Base-by-base conservation (phyloP, 2,329 filamentous ascomycete genomes). In the Colletotrichum acutatum region DNA sequence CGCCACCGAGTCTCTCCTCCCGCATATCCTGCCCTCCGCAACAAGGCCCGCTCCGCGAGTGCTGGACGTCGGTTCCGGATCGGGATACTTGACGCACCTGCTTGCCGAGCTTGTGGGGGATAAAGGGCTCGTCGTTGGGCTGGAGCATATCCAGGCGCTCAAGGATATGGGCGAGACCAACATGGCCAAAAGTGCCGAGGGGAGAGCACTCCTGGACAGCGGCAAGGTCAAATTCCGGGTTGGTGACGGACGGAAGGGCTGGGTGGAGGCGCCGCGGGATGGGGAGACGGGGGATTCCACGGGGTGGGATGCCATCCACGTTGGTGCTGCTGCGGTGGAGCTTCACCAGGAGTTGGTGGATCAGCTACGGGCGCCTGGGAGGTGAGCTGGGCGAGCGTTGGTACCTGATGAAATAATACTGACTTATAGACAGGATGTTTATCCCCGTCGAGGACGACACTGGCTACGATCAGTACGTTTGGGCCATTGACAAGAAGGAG, bases 291-390 rank as follows among this genome's bases (percentile, higher is more conserved):
- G 86, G 68, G 83, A 85, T 14, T 86, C 84, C 74, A 83, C 82
- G 34, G 88, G 91, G 0, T 99, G 96, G 87, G 95, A 98, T 86
- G 95, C 94, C 2, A 98, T 99, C 72, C 97, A 98, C 80, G 97
- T 98, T 3, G 97, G 97, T 0, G 97, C 97, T 0, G 94, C 95
- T 8, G 96, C 96, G 0, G 88, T 84, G 28, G 89, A 91, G 78
- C 83, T 97, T 67, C 95, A 97, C 80, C 80, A 89, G 22, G 88
- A 90, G 72, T 83, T 98, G 76, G 83, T 97, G 58, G 89, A 91
- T 34, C 97, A 98, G 84, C 84, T 99, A 76, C 91, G 90, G 75
- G 84, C 89, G 3, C 96, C 96, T 0, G 97, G 97, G 0, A 87
- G 91, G 84, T 88, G 72, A 78, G 84, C 78, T 66, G 19, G 14